Evolutionary conservation across 345 rosid genomes (phyloP), one percentile per base, ranked within the genome.

Genomic region (Turritis glabra): DNA sequence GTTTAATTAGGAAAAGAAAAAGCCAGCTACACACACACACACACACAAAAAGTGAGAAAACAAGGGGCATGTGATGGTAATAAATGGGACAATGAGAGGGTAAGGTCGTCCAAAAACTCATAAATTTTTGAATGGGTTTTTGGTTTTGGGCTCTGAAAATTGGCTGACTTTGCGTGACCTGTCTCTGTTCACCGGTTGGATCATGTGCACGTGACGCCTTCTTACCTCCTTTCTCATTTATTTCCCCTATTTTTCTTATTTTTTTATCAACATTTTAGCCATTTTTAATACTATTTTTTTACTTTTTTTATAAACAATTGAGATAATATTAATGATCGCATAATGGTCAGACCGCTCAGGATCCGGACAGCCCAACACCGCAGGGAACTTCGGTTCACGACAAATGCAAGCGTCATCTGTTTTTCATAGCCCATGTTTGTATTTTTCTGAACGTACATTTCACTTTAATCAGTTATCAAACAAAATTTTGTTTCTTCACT

Each of bases 151-250:
- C 40, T 71, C 73, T 50, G 68, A 77, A 71, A 71, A 17, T 15
- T 38, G 55, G 77, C 77, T 77, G 77, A 77, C 77, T 70, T 71
- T 77, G 63, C 62, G 80, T 77, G 76, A 77, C 32, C 38, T 64
- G 77, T 77, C 77, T 30, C 30, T 77, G 2, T 71, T 19, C 62
- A 64, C 73, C 48, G 76, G 62, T 65, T 71, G 80, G 80, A 77
- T 72, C 77, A 72, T 66, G 80, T 77, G 80, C 80, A 77, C 80
- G 80, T 77, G 77, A 77, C 77, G 35, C 68, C 72, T 43, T 51
- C 17, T 51, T 46, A 61, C 76, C 71, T 64, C 43, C 30, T 70
- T 63, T 69, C 48, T 51, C 62, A 68, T 69, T 58, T 30, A 53
- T 46, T 63, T 56, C 4, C 37, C 7, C 22, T 19, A 13, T 37